Evolutionary conservation across 1,284 basidiomycete species (phyloP), one percentile per base, ranked within the genome.

Genomic region (Tremellales sp.): DNA sequence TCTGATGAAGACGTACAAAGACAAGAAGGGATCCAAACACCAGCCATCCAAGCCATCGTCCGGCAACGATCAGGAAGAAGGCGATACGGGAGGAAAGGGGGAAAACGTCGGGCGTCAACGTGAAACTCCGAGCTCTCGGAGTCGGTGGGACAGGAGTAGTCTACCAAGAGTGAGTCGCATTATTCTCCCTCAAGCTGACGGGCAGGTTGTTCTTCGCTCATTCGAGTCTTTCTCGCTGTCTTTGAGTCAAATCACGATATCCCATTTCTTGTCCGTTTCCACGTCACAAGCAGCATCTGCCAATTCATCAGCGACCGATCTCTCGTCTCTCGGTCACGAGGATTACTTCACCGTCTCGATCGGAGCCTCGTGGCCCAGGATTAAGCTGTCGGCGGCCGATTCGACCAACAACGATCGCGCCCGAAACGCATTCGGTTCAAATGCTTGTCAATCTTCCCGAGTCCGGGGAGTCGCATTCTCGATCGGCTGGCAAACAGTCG

Each of bases 361-460:
- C 40, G 60, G 65, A 22, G 41, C 67, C 11, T 49, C 59, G 19
- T 43, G 56, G 4, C 24, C 68, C 24, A 45, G 29, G 1, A 49
- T 60, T 24, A 46, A 33, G 13, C 45, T 70, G 2, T 51, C 55
- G 7, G 63, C 66, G 3, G 64, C 70, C 12, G 64, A 70, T 45
- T 64, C 66, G 5, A 57, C 60, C 46, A 64, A 59, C 41, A 64
- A 72, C 47, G 48, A 58, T 3, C 55, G 62, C 15, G 62, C 68
- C n/a, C 48, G 61, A 22, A 68, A 70, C 46, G 53, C 68, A 3
- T 70, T 67, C 43, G 68, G 69, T 3, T 58, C 49, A 5, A 71
- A 67, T 48, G 29, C 51, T 8, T 54, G 43, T 11, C 57, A 56
- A 3, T 56, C 57, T 29, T 62, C 57, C 4, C 51, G 56, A 17